Evolutionary conservation across 2,329 filamentous ascomycete genomes (phyloP).

Genomic region (Cryphonectria nitschkei): DNA sequence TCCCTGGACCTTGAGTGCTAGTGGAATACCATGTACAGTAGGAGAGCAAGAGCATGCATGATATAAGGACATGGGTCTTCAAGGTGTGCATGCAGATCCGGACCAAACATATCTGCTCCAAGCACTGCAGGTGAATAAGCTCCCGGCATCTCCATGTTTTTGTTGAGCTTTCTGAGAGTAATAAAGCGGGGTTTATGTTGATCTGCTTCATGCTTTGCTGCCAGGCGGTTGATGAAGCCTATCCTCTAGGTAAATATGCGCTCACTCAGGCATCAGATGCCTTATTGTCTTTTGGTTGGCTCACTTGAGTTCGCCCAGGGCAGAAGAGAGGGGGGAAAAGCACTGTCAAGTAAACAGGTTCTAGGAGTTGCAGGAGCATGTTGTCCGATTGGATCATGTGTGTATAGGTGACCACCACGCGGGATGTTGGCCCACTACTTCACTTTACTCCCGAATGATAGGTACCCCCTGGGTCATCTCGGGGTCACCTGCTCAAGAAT

Average conservation of each 20-base stretch:
- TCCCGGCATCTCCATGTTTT: background rate
- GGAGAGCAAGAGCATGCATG: background rate
- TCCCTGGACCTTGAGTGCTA: background rate
- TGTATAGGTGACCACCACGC: conserved; percentile 17
- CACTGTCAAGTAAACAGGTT: background rate
- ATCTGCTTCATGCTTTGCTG: background rate
- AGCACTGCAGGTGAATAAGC: conserved; percentile 1
- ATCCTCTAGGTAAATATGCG: background rate
- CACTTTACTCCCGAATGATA: conserved; percentile 7
- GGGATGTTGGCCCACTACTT: conserved; percentile 12
- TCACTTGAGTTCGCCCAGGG: conserved; percentile 1
- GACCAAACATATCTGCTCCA: background rate
- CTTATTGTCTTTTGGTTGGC: background rate
- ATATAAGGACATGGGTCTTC: background rate
- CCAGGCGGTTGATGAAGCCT: background rate
- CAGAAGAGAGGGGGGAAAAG: background rate
- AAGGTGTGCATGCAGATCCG: background rate
- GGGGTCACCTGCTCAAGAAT: conserved; percentile 23
- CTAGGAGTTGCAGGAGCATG: conserved; percentile 13
- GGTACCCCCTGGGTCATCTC: background rate
- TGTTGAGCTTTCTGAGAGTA: background rate
- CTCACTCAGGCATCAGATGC: background rate
- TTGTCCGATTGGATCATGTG: conserved; percentile 18
- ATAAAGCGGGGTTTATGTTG: background rate
- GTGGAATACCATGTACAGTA: no score